Evolutionary conservation across 345 rosid species (phyloP), one percentile per base, ranked within the genome.

Genomic region (Geranium rotundifolium): DNA sequence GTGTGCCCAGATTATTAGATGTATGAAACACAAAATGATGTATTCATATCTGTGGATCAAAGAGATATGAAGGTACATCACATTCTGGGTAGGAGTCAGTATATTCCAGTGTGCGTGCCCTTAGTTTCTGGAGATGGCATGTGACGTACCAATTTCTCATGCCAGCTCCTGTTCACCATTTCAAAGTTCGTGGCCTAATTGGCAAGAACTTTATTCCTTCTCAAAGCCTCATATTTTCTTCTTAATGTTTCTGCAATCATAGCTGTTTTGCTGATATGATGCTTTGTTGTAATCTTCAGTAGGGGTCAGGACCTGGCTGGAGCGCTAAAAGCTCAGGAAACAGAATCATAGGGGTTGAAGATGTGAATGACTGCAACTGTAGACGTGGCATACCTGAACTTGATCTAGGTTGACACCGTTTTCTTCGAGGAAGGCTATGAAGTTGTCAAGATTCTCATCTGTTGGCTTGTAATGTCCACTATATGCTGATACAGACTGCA

Each of bases 381-480:
- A 7, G 16, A 12, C 3, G 52, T 46, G 8, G 52, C 52, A 46
- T 65, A 70, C 81, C 77, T 75, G 63, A 37, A 80, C 69, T 66
- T 73, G 67, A 2, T 71, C 74, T 20, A 73, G 58, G 46, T 72
- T 64, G 56, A 68, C 65, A 41, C 73, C 78, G 7, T 63, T 75
- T 23, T 77, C 76, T 64, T 69, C 60, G 23, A 80, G 69, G 68
- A 70, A 77, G 19, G 68, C 29, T 54, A 73, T 60, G 69, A 75
- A 75, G 65, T 54, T 68, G 30, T 65, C 23, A 63, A 77, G 72
- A 60, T 70, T 75, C 8, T 68, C 71, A 27, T 64, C 63, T 2
- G 74, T 75, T 59, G 84, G 81, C 31, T 62, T 70, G 64, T 77
- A 71, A 59, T 80, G 76, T 29, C 78, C 78, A 31, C 80, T 77